phyloP scores from a whole-genome alignment of 495 filamentous ascomycete species.

The Penicillium paradoxum region DNA sequence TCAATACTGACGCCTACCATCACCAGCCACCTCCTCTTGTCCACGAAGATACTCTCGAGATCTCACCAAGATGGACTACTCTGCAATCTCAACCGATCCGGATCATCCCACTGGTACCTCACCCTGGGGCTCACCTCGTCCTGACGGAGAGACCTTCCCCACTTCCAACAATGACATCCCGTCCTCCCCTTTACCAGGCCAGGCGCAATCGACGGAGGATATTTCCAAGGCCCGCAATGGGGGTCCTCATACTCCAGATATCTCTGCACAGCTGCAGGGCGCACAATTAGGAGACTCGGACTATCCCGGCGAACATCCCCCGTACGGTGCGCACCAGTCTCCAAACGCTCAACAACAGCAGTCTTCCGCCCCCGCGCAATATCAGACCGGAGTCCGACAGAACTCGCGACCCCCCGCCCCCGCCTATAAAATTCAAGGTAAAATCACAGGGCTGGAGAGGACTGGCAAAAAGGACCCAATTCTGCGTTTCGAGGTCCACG shows the following conservation, averaged over 20 bases:
- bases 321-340: slow-evolving; percentile 35
- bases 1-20: slow-evolving; percentile 26
- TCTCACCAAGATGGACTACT: slow-evolving; percentile 70
- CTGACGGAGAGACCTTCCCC: slow-evolving; percentile 52
- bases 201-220: slow-evolving; percentile 41
- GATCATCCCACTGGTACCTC: slow-evolving; percentile 65
- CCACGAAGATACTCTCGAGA: slow-evolving; percentile 21
- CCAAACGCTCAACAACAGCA: slow-evolving; percentile 43
- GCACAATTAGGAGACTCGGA: slow-evolving; percentile 39
- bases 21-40: slow-evolving; percentile 20
- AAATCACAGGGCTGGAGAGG: slow-evolving; percentile 87
- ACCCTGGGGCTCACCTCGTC: slow-evolving; percentile 76
- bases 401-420: slow-evolving; percentile 46
- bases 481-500: slow-evolving; percentile 93
- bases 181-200: slow-evolving; percentile 48
- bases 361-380: slow-evolving; percentile 44
- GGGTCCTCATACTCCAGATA: slow-evolving; percentile 29
- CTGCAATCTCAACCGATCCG: slow-evolving; percentile 66
- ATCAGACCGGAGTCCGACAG: slow-evolving; percentile 43
- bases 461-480: slow-evolving; percentile 94
- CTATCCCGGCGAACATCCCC: slow-evolving; percentile 32
- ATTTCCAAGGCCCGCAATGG: slow-evolving; percentile 18
- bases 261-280: slow-evolving; percentile 43
- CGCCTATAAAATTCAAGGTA: slow-evolving; percentile 83
- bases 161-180: slow-evolving; percentile 48